phyloP scores from a whole-genome alignment of 2,329 filamentous ascomycete genomes.

The Fusarium poae region DNA sequence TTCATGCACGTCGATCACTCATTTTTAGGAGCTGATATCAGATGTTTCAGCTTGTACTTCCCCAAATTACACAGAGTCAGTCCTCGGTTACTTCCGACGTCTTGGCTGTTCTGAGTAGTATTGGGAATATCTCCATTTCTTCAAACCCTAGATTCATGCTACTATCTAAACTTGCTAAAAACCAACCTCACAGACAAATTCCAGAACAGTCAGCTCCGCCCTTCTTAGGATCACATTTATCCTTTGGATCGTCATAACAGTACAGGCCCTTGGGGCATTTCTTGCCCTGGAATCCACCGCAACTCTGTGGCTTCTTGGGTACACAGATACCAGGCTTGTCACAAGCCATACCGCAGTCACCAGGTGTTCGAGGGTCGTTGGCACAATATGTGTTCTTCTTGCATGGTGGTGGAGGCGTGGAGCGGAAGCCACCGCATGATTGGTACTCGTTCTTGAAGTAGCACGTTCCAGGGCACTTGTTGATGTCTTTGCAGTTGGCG shows the following conservation, averaged over 20 bases:
- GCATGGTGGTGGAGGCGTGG: conserved; percentile 46
- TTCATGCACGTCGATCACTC: conserved; percentile 31
- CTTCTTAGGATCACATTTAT: conserved; percentile 47
- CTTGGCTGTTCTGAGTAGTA: accelerated
- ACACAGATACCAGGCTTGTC: conserved; percentile 54
- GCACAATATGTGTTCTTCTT: conserved; percentile 46
- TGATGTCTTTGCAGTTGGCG: conserved; percentile 44
- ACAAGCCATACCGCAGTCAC: conserved; percentile 53
- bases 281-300: conserved; percentile 47
- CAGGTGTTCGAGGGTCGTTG: conserved; percentile 52
- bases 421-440: conserved; percentile 51
- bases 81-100: too few species aligned
- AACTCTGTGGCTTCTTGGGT: conserved; percentile 37
- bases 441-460: conserved; percentile 50
- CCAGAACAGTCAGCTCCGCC: conserved; percentile 52
- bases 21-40: not conserved
- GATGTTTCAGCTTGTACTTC: conserved; percentile 12
- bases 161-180: not conserved
- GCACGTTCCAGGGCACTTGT: conserved; percentile 50
- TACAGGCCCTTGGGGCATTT: conserved; percentile 47
- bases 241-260: conserved; percentile 51
- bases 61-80: not conserved
- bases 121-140: too few species aligned
- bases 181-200: conserved; percentile 47
- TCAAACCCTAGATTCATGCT: too few species aligned